These are phyloP conservation scores for Yamadazyma diddensiae DNA, from an alignment of 1,139 yeast genomes.

Conservation along the genomic window DNA sequence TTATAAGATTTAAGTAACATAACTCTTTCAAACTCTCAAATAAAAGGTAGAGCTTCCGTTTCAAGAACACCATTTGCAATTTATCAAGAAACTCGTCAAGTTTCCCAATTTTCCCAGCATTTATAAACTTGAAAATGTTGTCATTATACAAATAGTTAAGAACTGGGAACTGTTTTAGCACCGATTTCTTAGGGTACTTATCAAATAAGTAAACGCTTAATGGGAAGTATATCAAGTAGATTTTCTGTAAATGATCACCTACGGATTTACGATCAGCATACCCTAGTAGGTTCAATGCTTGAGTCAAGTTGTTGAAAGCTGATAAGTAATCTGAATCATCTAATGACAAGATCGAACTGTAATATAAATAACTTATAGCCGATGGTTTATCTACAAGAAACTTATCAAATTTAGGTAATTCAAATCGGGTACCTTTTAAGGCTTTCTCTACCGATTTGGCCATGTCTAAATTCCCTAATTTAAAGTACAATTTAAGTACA, in stretches of 20 bases:
- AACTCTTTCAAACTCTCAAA: slow-evolving; percentile 52
- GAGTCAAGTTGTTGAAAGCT: slow-evolving; percentile 48
- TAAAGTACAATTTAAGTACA: slow-evolving; percentile 70
- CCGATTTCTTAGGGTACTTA: slow-evolving; percentile 33
- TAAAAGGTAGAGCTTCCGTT: slow-evolving; percentile 61
- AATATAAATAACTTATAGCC: slow-evolving; percentile 61
- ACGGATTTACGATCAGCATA: slow-evolving; percentile 17
- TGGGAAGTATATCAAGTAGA: slow-evolving; percentile 55
- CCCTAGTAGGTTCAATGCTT: slow-evolving; percentile 43
- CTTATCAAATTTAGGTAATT: slow-evolving; percentile 51
- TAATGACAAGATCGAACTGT: slow-evolving; percentile 59
- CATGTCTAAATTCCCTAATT: slow-evolving; percentile 65
- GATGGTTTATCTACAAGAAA: slow-evolving; percentile 46
- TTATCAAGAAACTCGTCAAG: slow-evolving; percentile 46
- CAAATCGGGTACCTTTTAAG: slow-evolving; percentile 49
- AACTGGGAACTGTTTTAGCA: slow-evolving; percentile 47
- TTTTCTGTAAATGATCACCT: slow-evolving; percentile 31
- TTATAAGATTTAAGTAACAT: slow-evolving; percentile 53
- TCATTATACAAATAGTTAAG: slow-evolving; percentile 45
- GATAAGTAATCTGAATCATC: slow-evolving; percentile 57
- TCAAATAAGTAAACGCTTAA: slow-evolving; percentile 44
- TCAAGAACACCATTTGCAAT: slow-evolving; percentile 52
- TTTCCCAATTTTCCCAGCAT: slow-evolving; percentile 50
- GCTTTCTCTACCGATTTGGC: slow-evolving; percentile 81
- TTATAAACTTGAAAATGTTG: slow-evolving; percentile 45